Conservation (phyloP, 306 rosid species). For the Vicia faba region DNA sequence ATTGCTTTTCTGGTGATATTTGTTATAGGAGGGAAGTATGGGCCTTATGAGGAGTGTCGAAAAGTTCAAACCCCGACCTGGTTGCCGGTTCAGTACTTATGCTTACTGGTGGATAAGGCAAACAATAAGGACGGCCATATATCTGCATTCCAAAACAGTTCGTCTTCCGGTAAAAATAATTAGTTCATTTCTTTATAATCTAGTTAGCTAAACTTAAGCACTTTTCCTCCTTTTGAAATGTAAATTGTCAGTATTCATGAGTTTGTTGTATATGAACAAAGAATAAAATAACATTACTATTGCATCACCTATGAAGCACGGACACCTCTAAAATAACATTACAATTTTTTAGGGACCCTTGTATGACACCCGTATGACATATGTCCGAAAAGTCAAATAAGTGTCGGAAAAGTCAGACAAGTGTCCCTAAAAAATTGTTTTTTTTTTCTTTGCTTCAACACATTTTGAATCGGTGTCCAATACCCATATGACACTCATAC, state of each 20-base stretch:
- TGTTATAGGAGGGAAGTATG: slow-evolving; percentile 76
- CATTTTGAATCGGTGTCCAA: too few relatives aligned
- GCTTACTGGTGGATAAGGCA: slow-evolving; percentile 99
- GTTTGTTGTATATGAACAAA: slow-evolving; percentile 11
- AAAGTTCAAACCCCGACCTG: slow-evolving; percentile 83
- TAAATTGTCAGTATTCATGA: slow-evolving; percentile 26
- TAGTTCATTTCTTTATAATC: slow-evolving; percentile 12
- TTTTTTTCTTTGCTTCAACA: too few relatives aligned
- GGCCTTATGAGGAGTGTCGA: slow-evolving; percentile 87
- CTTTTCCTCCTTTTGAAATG: slow-evolving; percentile 17
- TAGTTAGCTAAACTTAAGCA: slow-evolving; percentile 24
- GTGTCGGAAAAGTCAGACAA: too few relatives aligned
- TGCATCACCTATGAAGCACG: too few relatives aligned
- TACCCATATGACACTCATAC: too few relatives aligned
- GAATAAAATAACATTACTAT: slow-evolving; percentile 4
- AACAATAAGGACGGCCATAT: slow-evolving; percentile 71
- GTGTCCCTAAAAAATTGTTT: too few relatives aligned
- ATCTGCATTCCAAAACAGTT: slow-evolving; percentile 82
- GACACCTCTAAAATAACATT: too few relatives aligned
- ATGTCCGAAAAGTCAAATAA: too few relatives aligned
- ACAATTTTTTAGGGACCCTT: too few relatives aligned
- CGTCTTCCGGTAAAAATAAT: slow-evolving; percentile 72
- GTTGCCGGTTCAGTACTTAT: slow-evolving; percentile 81
- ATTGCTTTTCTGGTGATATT: slow-evolving; percentile 36
- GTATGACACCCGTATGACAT: too few relatives aligned